A percentile compares a stretch with the other conserved stretches of the same genome.
These are phyloP conservation scores for Rubia tinctorum DNA, from an alignment of 305 asterid species.

Conservation along the genomic window DNA sequence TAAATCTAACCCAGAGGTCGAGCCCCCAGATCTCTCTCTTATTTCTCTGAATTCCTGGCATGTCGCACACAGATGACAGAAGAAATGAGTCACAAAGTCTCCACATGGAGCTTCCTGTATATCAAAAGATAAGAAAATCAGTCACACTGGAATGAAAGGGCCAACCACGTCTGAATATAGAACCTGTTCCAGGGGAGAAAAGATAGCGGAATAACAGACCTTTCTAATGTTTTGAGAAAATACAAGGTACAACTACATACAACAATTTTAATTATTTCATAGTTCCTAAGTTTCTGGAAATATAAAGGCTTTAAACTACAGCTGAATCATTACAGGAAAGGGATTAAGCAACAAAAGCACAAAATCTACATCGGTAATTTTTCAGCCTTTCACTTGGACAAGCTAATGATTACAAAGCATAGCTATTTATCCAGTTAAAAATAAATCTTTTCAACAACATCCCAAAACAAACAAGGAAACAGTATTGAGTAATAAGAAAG, in stretches of 20 bases:
- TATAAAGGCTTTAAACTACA: neutral
- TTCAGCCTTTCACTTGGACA: neutral
- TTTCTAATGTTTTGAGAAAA: neutral
- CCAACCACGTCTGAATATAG: neutral
- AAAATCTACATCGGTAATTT: neutral
- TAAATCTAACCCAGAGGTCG: constrained; percentile 32
- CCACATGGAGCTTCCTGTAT: constrained; percentile 89
- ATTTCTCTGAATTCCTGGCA: constrained; percentile 96
- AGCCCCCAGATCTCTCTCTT: constrained; percentile 56
- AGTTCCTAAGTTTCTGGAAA: neutral
- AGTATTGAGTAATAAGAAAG: neutral
- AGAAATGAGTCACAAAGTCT: constrained; percentile 75
- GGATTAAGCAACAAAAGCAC: neutral
- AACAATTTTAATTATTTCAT: neutral
- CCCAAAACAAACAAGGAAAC: neutral
- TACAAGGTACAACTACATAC: neutral
- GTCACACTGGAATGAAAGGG: neutral
- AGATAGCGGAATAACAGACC: neutral
- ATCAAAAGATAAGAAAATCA: neutral
- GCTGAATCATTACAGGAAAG: neutral
- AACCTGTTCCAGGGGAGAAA: neutral
- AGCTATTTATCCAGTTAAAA: neutral
- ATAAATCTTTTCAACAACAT: neutral
- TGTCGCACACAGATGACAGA: constrained; percentile 85
- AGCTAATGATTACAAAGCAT: neutral